Base-by-base conservation (phyloP, 176 grass and related monocot genomes). In the Oryza glumipatula region DNA sequence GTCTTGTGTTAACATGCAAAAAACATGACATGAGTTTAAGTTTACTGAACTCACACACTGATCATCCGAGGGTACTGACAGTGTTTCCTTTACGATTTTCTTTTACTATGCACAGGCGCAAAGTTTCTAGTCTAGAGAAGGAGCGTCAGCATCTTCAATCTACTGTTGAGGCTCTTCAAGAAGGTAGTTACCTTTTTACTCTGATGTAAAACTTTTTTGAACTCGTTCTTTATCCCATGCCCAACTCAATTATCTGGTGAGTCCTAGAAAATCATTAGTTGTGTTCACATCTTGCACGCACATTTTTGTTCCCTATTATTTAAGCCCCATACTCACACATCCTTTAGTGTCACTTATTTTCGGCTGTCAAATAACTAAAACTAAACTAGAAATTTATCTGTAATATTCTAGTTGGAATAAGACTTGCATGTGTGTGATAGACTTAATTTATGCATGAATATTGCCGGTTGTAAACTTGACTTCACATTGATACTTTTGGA, bases 121-220 rank as follows among this genome's bases (percentile, higher is more conserved):
- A 94, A 92, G 86, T 96, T 71, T 99, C 94, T 46, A 83, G 90
- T 86, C 70, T 99, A 61, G 94, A 96, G 82, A 99, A 94, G 88
- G 94, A 99, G 73, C 86, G 84, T 45, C 92, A 96, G 26, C 93
- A 99, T 96, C 94, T 99, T 72, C 94, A 99, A 72, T 99, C 92
- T 76, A 92, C 94, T 54, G 86, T 96, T 66, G 89, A 94, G 81
- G 97, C 94, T 87, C 82, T 99, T 73, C 94, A 96, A 92, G 97
- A 99, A 99, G 97, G 97, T 94, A 80, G 28, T 67, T 56, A 45
- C 35, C 14, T 16, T 24, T 15, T 56, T 79, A 35, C 79, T 79
- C 9, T 47, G 63, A 67, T 32, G n/a, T 72, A 33, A 19, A 32
- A 61, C 63, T 76, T 23, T 14, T 43, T 52, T 75, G n/a, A 38